A percentile compares a stretch with the other conserved stretches of the same genome.
Evolutionary conservation across 106 monocot genomes (phyloP).

Genomic region (Dioscorea dumetorum): DNA sequence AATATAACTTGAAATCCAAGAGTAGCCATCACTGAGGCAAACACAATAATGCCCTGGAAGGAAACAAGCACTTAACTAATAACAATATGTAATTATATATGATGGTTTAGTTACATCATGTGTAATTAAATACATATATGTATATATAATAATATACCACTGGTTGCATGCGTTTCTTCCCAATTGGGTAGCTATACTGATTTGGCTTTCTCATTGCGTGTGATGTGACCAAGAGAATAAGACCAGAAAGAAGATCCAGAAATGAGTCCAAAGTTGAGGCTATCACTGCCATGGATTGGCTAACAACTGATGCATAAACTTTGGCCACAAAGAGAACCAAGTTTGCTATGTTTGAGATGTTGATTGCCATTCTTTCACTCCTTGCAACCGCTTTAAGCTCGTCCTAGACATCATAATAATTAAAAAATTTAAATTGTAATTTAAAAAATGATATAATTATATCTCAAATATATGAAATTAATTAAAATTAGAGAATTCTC

Average conservation of each 20-base stretch:
- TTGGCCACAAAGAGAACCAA: slow-evolving; percentile 61
- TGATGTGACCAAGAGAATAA: slow-evolving; percentile 83
- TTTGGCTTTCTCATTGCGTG: slow-evolving; percentile 74
- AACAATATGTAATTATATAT: not conserved
- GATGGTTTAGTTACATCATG: not conserved
- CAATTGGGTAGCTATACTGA: slow-evolving; percentile 71
- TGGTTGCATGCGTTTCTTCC: slow-evolving; percentile 91
- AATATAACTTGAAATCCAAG: slow-evolving; percentile 86
- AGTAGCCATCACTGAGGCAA: slow-evolving; percentile 89
- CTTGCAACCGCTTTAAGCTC: slow-evolving; percentile 45
- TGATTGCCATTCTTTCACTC: slow-evolving; percentile 65
- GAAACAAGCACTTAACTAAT: not conserved
- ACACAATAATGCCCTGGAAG: slow-evolving; percentile 72
- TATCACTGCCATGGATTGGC: slow-evolving; percentile 80
- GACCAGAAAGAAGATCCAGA: slow-evolving; percentile 81
- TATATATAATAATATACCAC: slow-evolving; percentile 31
- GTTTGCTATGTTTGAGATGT: slow-evolving; percentile 63
- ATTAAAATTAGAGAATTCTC: no score
- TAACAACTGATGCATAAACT: slow-evolving; percentile 57
- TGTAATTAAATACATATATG: no score
- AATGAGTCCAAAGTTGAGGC: slow-evolving; percentile 87
- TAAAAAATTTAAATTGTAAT: not conserved
- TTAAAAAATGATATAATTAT: no score
- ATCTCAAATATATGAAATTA: no score
- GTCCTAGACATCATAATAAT: slow-evolving; percentile 24